A percentile compares a stretch with the other conserved stretches of the same genome.
Conservation (phyloP, 208 protist genomes). For the Wallacemonas collosoma region DNA sequence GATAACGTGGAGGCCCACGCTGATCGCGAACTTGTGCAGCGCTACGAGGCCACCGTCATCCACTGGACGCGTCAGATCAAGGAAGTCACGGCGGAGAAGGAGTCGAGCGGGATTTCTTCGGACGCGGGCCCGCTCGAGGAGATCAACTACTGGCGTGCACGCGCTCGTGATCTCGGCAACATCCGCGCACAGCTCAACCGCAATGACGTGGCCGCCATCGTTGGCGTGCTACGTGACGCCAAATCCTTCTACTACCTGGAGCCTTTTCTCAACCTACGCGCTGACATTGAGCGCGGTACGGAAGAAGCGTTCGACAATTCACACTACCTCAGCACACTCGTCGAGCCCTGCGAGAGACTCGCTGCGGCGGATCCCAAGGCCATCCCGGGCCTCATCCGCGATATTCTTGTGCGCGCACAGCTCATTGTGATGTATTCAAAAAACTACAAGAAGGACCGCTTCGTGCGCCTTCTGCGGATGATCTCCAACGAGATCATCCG, state of each 20-base stretch:
- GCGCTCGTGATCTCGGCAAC: conserved; percentile 94
- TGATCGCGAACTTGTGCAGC: conserved; percentile 96
- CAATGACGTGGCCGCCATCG: conserved; percentile 89
- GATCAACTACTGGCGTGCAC: conserved; percentile 96
- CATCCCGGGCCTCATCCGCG: conserved; percentile 91
- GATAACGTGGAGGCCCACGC: conserved; percentile 58
- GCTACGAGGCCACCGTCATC: conserved; percentile 97
- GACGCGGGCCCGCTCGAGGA: conserved; percentile 94
- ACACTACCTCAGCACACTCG: conserved; percentile 93
- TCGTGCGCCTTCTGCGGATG: conserved; percentile 92
- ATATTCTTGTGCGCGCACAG: conserved; percentile 92
- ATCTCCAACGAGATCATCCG: conserved; percentile 97
- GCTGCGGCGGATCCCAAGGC: conserved; percentile 77
- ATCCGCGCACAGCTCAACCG: conserved; percentile 95
- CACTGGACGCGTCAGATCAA: conserved; percentile 99
- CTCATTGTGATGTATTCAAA: conserved; percentile 94
- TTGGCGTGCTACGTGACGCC: conserved; percentile 89
- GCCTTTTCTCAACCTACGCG: conserved; percentile 93
- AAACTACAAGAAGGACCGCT: conserved; percentile 95
- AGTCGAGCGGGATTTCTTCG: conserved; percentile 48
- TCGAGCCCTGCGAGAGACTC: conserved; percentile 94
- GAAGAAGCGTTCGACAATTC: conserved; percentile 96
- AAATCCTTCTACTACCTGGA: conserved; percentile 95
- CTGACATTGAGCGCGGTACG: conserved; percentile 92
- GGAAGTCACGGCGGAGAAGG: conserved; percentile 94